These are phyloP conservation scores for Brettanomyces naardenensis DNA, from an alignment of 805 yeast species.

Conservation along the genomic window DNA sequence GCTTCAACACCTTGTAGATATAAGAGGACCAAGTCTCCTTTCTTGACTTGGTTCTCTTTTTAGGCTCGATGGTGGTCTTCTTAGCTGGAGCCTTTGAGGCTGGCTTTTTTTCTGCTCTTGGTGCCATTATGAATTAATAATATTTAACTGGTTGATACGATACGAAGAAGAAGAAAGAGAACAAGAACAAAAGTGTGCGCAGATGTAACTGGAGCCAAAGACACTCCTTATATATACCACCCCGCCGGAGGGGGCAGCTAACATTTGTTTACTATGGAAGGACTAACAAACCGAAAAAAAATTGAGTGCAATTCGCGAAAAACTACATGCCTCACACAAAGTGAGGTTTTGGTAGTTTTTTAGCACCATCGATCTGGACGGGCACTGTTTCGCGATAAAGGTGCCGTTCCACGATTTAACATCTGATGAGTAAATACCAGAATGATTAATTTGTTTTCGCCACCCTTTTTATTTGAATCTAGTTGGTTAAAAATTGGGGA, in stretches of 20 bases:
- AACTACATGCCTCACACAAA: slow-evolving; percentile 9
- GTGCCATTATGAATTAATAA: slow-evolving; percentile 54
- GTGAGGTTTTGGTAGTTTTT: slow-evolving; percentile 1
- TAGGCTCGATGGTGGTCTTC: slow-evolving; percentile 77
- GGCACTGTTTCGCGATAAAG: slow-evolving; percentile 6
- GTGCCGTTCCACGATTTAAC: slow-evolving; percentile 14
- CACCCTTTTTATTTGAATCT: too few relatives aligned
- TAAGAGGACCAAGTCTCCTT: slow-evolving; percentile 97
- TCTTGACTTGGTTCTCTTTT: slow-evolving; percentile 93
- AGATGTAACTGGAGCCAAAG: too few relatives aligned
- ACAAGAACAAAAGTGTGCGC: too few relatives aligned
- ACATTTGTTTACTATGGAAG: too few relatives aligned
- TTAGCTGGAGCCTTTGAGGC: slow-evolving; percentile 98
- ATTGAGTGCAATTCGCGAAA: too few relatives aligned
- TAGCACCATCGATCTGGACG: background rate
- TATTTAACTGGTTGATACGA: background rate
- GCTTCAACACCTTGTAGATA: slow-evolving; percentile 97
- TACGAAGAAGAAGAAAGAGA: background rate
- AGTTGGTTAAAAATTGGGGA: too few relatives aligned
- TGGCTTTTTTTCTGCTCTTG: slow-evolving; percentile 52
- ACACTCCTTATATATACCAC: too few relatives aligned
- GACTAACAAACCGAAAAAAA: too few relatives aligned
- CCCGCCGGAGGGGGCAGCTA: too few relatives aligned
- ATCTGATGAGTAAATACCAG: slow-evolving; percentile 10
- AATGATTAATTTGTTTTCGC: too few relatives aligned